Evolutionary conservation across 2,329 filamentous ascomycete species (phyloP), one percentile per base, ranked within the genome.

Genomic region (Phialophora tarda): DNA sequence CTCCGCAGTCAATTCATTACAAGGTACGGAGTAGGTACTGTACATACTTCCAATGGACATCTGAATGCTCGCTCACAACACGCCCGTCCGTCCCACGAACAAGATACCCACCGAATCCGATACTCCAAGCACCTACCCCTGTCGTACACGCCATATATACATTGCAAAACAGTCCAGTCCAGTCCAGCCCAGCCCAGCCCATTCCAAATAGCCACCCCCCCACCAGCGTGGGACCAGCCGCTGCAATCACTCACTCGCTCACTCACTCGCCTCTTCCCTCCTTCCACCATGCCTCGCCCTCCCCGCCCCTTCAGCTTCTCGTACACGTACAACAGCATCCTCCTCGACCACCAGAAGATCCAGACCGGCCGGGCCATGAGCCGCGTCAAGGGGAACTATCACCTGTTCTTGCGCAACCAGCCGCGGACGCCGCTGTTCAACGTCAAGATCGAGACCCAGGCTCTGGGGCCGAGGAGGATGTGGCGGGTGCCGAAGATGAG

Each of bases 391-490:
- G 68, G 66, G 11, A 71, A 69, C 26, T 72, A 72, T 47, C 71
- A 73, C 54, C 69, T 73, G 14, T 73, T 73, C 60, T 67, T 73
- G 10, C 63, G 65, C 6, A 73, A 73, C 50, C 71, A 72, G 64
- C 71, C 71, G 6, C 63, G 64, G 54, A 63, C 57, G 48, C 71
- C 67, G 30, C 63, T 68, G 6, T 62, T 69, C 61, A 65, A 28
- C 3, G 48, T 64, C 12, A 57, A 64, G 14, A 44, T 44, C 38
- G 38, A 44, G 38, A 44, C 6, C 17, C 38, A n/a, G 32, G 66
- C 69, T 54, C 65, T 68, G 11, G 62, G 55, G 17, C 63, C 68
- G 4, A 48, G 34, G 21, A 63, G 68, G 50, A 66, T 59, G n/a
- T 71, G 69, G 69, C 41, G 60, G 38, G 69, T 68, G 17, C 68